phyloP scores from a whole-genome alignment of 768 basidiomycete species.

The Termitomyces sp. region DNA sequence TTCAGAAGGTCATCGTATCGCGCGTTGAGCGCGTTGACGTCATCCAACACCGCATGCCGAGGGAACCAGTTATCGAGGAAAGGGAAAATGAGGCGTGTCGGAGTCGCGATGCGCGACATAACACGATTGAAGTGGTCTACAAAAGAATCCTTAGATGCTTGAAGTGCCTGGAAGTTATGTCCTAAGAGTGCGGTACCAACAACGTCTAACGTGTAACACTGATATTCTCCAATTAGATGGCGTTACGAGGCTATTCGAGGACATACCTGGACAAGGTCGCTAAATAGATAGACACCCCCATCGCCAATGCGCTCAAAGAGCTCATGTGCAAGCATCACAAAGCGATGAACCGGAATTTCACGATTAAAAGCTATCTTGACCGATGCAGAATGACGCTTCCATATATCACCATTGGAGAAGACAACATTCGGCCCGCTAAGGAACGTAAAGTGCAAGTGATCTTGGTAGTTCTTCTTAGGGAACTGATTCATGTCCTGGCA shows the following conservation, averaged over 20 bases:
- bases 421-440: slow-evolving; percentile 29
- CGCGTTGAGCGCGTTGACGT: slow-evolving; percentile 23
- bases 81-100: slow-evolving; percentile 26
- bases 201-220: slow-evolving; percentile 30
- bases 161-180: slow-evolving; percentile 30
- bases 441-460: slow-evolving; percentile 29
- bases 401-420: slow-evolving; percentile 31
- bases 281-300: slow-evolving; percentile 22
- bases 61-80: slow-evolving; percentile 24
- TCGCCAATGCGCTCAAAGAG: slow-evolving; percentile 25
- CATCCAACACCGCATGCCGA: slow-evolving; percentile 20
- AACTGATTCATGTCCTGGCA: slow-evolving; percentile 18
- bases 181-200: slow-evolving; percentile 31
- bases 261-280: slow-evolving; percentile 19
- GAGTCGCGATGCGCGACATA: slow-evolving; percentile 29
- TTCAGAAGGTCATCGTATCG: slow-evolving; percentile 21
- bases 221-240: background rate
- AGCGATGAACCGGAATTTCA: slow-evolving; percentile 27
- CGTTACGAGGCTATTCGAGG: background rate
- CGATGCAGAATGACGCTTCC: slow-evolving; percentile 29
- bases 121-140: slow-evolving; percentile 29
- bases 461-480: slow-evolving; percentile 25
- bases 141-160: slow-evolving; percentile 24
- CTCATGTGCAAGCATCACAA: slow-evolving; percentile 23
- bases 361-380: slow-evolving; percentile 28